Evolutionary conservation across 441 rosid genomes (phyloP).

Genomic region (Gossypium lobatum): DNA sequence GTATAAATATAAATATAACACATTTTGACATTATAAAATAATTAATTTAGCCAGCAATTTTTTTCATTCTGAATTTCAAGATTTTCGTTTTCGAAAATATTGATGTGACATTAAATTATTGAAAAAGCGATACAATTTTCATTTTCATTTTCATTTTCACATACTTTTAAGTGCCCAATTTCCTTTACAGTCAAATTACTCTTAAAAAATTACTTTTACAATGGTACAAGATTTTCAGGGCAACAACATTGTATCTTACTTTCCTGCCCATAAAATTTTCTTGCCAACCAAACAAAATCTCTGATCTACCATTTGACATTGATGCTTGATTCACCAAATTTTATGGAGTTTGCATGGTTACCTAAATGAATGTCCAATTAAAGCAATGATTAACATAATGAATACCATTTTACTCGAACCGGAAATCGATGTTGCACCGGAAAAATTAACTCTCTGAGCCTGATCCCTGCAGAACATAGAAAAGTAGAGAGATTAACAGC

Average conservation of each 20-base stretch:
- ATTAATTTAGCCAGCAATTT: no score
- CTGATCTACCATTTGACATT: background rate
- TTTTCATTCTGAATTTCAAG: no score
- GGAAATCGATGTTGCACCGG: conserved; percentile 33
- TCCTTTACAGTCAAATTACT: background rate
- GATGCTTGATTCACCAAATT: background rate
- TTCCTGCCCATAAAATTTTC: background rate
- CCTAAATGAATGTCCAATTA: conserved; percentile 26
- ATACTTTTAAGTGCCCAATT: background rate
- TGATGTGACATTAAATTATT: no score
- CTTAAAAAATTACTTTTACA: background rate
- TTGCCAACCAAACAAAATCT: background rate
- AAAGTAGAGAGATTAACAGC: background rate
- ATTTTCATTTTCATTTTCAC: no score
- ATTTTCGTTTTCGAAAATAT: no score
- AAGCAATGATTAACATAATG: conserved; percentile 18
- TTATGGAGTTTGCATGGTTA: background rate
- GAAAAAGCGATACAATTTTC: no score
- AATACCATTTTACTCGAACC: conserved; percentile 23
- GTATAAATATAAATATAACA: no score
- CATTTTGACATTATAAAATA: no score
- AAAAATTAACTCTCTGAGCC: conserved; percentile 54
- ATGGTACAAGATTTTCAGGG: conserved; percentile 18
- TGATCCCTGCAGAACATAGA: conserved; percentile 54
- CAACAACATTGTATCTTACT: conserved; percentile 8